These are phyloP conservation scores for Tephrocybe sp. DNA, from an alignment of 768 basidiomycete genomes.

Conservation along the genomic window DNA sequence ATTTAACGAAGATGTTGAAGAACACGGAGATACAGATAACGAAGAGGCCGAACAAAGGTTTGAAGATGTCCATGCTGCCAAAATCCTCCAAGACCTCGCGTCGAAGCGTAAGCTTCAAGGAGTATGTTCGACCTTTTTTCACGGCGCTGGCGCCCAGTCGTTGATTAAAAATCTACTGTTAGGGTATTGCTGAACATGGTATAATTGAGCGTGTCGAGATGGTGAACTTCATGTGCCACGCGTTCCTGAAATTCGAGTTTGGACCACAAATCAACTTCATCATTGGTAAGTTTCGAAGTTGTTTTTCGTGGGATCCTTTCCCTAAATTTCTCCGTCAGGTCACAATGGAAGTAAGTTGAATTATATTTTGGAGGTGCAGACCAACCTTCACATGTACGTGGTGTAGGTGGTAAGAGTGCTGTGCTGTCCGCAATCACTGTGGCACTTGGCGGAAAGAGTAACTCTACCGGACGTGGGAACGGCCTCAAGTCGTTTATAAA, in stretches of 20 bases:
- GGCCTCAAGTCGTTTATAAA: slow-evolving; percentile 86
- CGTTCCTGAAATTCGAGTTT: slow-evolving; percentile 78
- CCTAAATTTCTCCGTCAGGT: slow-evolving; percentile 40
- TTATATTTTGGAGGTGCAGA: background rate
- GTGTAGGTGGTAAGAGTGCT: slow-evolving; percentile 91
- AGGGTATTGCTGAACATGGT: slow-evolving; percentile 85
- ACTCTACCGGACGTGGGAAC: slow-evolving; percentile 84
- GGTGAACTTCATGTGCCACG: slow-evolving; percentile 97
- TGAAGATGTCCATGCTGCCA: slow-evolving; percentile 59
- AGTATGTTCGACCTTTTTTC: slow-evolving; percentile 25
- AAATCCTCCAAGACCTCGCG: slow-evolving; percentile 55
- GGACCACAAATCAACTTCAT: slow-evolving; percentile 97
- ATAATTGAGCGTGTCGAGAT: slow-evolving; percentile 86
- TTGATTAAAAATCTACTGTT: slow-evolving; percentile 1
- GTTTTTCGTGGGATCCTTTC: slow-evolving; percentile 2
- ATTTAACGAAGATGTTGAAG: slow-evolving; percentile 31
- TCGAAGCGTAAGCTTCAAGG: slow-evolving; percentile 46
- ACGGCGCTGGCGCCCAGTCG: background rate
- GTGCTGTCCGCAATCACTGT: slow-evolving; percentile 91
- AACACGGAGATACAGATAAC: slow-evolving; percentile 33
- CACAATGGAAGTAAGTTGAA: slow-evolving; percentile 78
- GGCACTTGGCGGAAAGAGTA: slow-evolving; percentile 91
- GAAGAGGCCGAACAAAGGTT: slow-evolving; percentile 65
- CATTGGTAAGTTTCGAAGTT: slow-evolving; percentile 61
- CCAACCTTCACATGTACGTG: background rate